Base-by-base conservation (phyloP, 192 early-diverging fungal species). In the Kappamyces sp. region DNA sequence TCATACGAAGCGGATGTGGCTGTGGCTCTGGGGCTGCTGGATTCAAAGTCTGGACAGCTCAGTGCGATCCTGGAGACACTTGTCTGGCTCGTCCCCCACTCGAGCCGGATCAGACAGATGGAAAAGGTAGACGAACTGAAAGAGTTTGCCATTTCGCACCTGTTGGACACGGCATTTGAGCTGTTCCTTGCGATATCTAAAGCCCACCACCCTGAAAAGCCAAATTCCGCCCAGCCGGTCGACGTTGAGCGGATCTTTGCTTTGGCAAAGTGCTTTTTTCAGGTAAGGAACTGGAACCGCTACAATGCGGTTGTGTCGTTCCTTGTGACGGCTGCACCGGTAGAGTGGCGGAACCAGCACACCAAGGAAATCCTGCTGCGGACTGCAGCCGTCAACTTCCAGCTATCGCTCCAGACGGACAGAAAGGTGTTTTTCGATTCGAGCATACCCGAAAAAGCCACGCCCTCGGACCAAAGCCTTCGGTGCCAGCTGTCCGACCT, bases 381-480 rank as follows among this genome's bases (percentile, higher is more conserved):
- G 4, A 12, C 41, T 37, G 7, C 51, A 37, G 51, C 31, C 41
- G 7, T 39, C 11, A 5, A 53, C n/a, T 53, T 53, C 29, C 5
- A 15, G 5, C 30, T 31, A 5, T 53, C 15, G 5, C 29, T 31
- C 5, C 51, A 53, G 41, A 53, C 14, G 12, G 51, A 53, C 41
- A 9, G 31, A 53, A 53, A 53, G 41, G 51, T 53, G 51, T n/a
- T 53, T 32, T 53, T 53, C 14, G n/a, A 53, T 14, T 53, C 51
- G 41, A 53, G 41, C 30, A 39, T 53, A 22, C n/a, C 12, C 41
- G 51, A 39, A 53, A 53, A 22, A 53, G 51, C 51, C 12, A 53
- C 51, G 5, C 51, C 51, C 9, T 39, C n/a, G 37, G 51, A 53
- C 14, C 12, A 39, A 14, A 53, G 51, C 37, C 36, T 39, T 15